Conservation (phyloP, 2,329 filamentous ascomycete genomes). For the Beauveria scarabaeidicola region DNA sequence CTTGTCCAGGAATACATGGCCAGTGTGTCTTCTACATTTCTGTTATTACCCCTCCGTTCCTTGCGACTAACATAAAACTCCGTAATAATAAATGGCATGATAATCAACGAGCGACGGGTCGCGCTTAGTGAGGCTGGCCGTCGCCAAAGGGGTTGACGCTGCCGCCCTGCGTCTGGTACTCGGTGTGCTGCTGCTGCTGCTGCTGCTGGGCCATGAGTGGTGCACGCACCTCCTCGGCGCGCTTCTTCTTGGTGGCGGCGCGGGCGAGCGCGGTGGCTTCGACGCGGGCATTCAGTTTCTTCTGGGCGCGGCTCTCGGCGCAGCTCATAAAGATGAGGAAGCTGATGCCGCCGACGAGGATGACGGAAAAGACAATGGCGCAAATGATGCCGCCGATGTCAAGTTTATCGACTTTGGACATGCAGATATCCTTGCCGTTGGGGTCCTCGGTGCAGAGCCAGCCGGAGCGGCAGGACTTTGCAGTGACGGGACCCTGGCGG, state of each 20-base stretch:
- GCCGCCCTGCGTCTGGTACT: slow-evolving; percentile 13
- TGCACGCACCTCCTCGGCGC: slow-evolving; percentile 24
- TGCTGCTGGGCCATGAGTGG: slow-evolving; percentile 28
- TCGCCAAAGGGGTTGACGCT: slow-evolving; percentile 30
- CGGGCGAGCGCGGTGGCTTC: slow-evolving; percentile 44
- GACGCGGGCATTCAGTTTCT: slow-evolving; percentile 33
- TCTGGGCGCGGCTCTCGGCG: slow-evolving; percentile 38
- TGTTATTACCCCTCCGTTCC: neutral
- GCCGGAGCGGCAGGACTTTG: slow-evolving; percentile 32
- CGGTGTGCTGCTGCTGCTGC: slow-evolving; percentile 10
- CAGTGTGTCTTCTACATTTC: neutral
- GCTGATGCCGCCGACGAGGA: slow-evolving; percentile 28
- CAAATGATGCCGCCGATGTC: slow-evolving; percentile 39
- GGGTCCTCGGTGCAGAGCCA: slow-evolving; percentile 36
- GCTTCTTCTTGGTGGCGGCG: slow-evolving; percentile 37
- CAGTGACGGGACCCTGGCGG: slow-evolving; percentile 26
- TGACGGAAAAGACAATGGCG: slow-evolving; percentile 37
- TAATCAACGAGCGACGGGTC: neutral
- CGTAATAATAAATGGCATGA: neutral
- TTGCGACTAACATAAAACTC: neutral
- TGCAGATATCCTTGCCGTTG: slow-evolving; percentile 30
- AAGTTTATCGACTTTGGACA: slow-evolving; percentile 30
- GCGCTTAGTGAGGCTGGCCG: slow-evolving; percentile 16
- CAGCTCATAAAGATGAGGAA: slow-evolving; percentile 43
- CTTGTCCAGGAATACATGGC: neutral